Conservation (phyloP, 139 green algal species). For the Auxenochlorella pyrenoidosa region DNA sequence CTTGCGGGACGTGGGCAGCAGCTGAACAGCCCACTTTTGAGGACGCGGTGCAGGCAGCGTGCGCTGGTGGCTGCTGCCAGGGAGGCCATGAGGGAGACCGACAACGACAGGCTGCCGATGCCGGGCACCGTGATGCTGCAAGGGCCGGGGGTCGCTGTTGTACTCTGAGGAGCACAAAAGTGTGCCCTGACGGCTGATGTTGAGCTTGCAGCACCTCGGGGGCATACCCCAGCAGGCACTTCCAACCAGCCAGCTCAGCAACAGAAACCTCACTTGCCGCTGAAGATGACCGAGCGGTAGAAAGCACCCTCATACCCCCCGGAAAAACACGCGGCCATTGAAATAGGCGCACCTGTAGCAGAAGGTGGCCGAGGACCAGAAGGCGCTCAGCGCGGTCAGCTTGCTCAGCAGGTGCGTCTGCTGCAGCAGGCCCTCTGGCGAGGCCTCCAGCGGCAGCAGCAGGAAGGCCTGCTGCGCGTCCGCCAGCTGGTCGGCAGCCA, state of each 20-base stretch:
- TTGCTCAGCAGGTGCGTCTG: background rate
- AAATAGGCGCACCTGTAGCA: background rate
- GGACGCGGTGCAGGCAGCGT: background rate
- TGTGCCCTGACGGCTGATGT: background rate
- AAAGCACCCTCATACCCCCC: too few relatives aligned
- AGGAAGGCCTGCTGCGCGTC: background rate
- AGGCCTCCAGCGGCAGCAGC: constrained; percentile 41
- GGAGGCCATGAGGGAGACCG: constrained; percentile 13
- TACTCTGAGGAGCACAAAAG: background rate
- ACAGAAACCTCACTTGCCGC: background rate
- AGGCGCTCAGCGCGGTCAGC: background rate
- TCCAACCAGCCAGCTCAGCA: background rate
- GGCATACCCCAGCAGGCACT: background rate
- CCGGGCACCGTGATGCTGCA: constrained; percentile 13
- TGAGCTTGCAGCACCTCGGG: too few relatives aligned
- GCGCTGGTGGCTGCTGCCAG: constrained; percentile 23
- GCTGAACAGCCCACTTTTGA: background rate
- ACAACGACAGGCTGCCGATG: constrained; percentile 9
- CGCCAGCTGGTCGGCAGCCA: background rate
- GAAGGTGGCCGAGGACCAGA: background rate
- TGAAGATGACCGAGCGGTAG: background rate
- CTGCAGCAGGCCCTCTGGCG: constrained; percentile 28
- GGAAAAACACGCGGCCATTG: too few relatives aligned
- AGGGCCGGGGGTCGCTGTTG: too few relatives aligned
- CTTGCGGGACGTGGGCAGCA: background rate